Percentiles rank a stretch among this genome's conserved stretches.
phyloP scores from a whole-genome alignment of 2,329 filamentous ascomycete species.

The Knufia fluminis region DNA sequence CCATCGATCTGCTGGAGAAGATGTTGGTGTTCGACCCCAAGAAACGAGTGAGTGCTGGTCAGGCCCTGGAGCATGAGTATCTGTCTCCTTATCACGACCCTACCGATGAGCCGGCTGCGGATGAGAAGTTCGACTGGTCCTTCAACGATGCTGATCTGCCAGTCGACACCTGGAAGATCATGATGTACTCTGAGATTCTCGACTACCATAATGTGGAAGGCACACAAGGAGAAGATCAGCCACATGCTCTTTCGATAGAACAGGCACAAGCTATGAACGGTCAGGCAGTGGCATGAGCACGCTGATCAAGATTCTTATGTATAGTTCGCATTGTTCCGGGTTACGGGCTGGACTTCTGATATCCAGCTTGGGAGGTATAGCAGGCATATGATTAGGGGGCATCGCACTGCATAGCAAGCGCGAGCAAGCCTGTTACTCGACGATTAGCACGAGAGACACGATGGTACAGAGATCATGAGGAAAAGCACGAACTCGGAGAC shows the following conservation, averaged over 20 bases:
- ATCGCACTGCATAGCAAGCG: too few species aligned
- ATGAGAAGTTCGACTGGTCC: conserved; percentile 99
- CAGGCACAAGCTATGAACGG: conserved; percentile 22
- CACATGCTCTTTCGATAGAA: conserved; percentile 18
- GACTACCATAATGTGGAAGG: conserved; percentile 91
- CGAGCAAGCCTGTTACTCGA: too few species aligned
- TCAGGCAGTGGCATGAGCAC: conserved; percentile 9
- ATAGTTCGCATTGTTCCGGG: not conserved
- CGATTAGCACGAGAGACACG: too few species aligned
- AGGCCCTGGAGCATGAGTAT: conserved; percentile 85
- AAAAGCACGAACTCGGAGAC: too few species aligned
- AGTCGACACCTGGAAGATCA: conserved; percentile 99
- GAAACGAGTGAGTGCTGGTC: conserved; percentile 78
- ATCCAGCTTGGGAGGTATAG: not conserved
- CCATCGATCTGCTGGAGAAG: conserved; percentile 84
- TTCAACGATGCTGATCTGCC: conserved; percentile 97
- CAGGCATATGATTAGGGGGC: not conserved
- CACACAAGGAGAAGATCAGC: conserved; percentile 23
- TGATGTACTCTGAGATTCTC: conserved; percentile 99
- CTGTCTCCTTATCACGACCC: conserved; percentile 95
- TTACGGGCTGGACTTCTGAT: conserved; percentile 8
- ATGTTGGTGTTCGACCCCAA: conserved; percentile 99
- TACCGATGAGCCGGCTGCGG: conserved; percentile 86
- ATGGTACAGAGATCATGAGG: too few species aligned
- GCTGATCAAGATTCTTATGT: not conserved